Evolutionary conservation across 306 rosid genomes (phyloP).

Genomic region (Vigna unguiculata): DNA sequence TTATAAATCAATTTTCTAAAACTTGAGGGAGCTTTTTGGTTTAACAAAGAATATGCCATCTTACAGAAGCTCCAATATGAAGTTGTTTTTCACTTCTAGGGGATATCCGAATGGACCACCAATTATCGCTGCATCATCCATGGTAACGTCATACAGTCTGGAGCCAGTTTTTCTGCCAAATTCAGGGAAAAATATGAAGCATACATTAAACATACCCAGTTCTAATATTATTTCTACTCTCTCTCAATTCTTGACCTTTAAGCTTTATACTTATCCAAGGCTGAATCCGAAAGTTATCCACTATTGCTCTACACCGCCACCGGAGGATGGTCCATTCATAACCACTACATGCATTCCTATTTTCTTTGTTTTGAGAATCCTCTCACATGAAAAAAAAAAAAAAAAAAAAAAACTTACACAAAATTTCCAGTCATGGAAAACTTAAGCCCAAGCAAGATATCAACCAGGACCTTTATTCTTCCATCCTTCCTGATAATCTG

Average conservation of each 20-base stretch:
- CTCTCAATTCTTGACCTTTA: too few species aligned
- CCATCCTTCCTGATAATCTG: constrained; percentile 78
- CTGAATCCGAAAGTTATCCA: background rate
- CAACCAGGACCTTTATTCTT: constrained; percentile 72
- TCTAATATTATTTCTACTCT: too few species aligned
- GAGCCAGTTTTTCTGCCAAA: constrained; percentile 64
- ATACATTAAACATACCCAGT: too few species aligned
- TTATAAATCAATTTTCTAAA: background rate
- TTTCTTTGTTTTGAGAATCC: constrained; percentile 4
- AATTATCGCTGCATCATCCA: constrained; percentile 91
- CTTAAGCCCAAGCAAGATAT: constrained; percentile 73
- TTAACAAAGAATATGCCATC: constrained; percentile 43
- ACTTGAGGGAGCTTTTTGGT: background rate
- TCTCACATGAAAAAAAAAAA: background rate
- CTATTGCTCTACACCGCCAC: too few species aligned
- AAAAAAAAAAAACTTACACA: constrained; percentile 59
- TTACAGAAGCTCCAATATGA: constrained; percentile 77
- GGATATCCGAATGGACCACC: constrained; percentile 90
- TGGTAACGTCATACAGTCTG: constrained; percentile 61
- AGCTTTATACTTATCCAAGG: background rate
- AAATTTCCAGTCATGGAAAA: constrained; percentile 76
- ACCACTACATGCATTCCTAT: background rate
- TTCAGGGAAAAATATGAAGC: constrained; percentile 5
- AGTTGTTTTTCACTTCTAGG: constrained; percentile 69
- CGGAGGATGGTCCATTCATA: background rate